Base-by-base conservation (phyloP, 1,139 yeast species). In the Nakaseomyces sp. region DNA sequence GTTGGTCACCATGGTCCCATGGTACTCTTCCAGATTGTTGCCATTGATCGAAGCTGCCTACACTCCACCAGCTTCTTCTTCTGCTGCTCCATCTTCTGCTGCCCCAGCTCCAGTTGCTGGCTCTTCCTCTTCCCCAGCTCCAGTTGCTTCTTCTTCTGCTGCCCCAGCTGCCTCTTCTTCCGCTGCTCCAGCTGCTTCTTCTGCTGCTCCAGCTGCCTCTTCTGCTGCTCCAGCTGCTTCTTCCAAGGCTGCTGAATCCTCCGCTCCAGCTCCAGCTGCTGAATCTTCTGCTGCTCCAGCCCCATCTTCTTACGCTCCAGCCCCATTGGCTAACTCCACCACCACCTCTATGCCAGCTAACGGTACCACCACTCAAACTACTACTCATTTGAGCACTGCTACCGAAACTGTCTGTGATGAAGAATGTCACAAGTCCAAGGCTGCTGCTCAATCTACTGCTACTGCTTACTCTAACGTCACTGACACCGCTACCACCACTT, bases 1-100 rank as follows among this genome's bases (percentile, higher is more conserved):
- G 16, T 63, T 65, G 47, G 65, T 61, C 15, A 61, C 69, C 30
- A 63, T 55, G 32, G 54, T 68, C 41, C 70, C 71, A 52, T 67
- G 71, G 71, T 67, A 66, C 52, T 59, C 67, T 6, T 50, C 64
- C 35, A 64, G 72, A 60, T 33, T 41, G 17, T 9, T 13, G 25
- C 43, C 43, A 17, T 17, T 29, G 40, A 37, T 37, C 30, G 19
- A 36, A 2, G 18, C 10, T 10, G 20, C 24, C n/a, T 36, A 24
- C 19, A 20, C 41, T 28, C 12, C 41, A 8, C 20, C 30, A 13
- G 24, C 36, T 12, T 16, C 36, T 22, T 39, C 41, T 16, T 18
- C 41, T 28, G 29, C 36, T 20, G 12, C 35, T 20, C 18, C 43
- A 10, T 17, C 24, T 16, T n/a, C 28, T n/a, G 10, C 35, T 20